Base-by-base conservation (phyloP, 2,329 filamentous ascomycete genomes). In the Arthroderma uncinatum region DNA sequence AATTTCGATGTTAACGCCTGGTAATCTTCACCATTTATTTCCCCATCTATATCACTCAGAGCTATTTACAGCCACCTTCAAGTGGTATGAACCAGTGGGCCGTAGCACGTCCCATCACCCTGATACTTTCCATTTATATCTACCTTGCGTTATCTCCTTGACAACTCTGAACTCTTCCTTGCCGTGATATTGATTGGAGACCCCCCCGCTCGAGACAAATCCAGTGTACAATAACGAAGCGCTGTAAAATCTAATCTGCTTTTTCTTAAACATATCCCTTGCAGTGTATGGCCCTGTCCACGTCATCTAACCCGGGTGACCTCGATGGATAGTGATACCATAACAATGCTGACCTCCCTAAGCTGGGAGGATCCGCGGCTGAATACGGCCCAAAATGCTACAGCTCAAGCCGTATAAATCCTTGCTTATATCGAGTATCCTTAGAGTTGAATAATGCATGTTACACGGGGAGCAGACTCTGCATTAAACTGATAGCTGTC, bases 1-100 rank as follows among this genome's bases (percentile, higher is more conserved):
- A 95, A 95, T 69, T 97, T 96, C 65, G 92, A 97, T 67, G 87
- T 94, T 58, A 82, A 82, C 66, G 89, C 89, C 53, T 95, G 90
- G 89, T 95, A 83, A 74, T 56, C 19, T 6, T 7, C 53, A 14
- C 9, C 40, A n/a, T 12, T 5, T 53, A 28, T 8, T 33, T 47
- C 21, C 28, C 3, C 47, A 50, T 50, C 47, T 33, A 16, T 50
- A 50, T 30, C 47, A 25, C 47, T 33, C 10, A 25, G 47, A 10
- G 47, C 25, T n/a, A 50, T 21, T n/a, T 12, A 9, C 25, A 21
- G 33, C 47, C 47, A 10, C n/a, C 23, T 6, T 33, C n/a, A 10
- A 33, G 28, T n/a, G 28, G 47, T 50, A 50, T 34, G 12, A 50
- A 21, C 10, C 12, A 33, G 34, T 12, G 25, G 42, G 42, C 6